Conservation (phyloP, 768 basidiomycete genomes). For the Lactarius sanguifluus region DNA sequence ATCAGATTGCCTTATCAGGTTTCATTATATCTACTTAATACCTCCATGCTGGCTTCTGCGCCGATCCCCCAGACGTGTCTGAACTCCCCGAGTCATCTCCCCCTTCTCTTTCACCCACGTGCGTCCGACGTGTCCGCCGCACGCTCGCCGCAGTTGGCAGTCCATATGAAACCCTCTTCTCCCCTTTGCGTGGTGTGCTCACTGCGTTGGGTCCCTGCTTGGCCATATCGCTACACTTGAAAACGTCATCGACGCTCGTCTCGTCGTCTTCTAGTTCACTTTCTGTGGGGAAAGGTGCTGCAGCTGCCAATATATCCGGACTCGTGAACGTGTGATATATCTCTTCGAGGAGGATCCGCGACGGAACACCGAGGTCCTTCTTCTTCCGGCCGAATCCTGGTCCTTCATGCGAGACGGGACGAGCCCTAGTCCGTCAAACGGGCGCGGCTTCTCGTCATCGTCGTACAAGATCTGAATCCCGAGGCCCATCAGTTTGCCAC, state of each 20-base stretch:
- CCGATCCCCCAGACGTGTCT: conserved; percentile 21
- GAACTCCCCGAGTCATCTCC: conserved; percentile 23
- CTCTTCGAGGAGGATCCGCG: conserved; percentile 30
- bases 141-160: conserved; percentile 23
- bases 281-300: conserved; percentile 19
- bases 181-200: conserved; percentile 21
- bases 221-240: conserved; percentile 9
- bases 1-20: conserved; percentile 13
- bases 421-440: conserved; percentile 28
- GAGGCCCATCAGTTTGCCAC: conserved; percentile 24
- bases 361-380: conserved; percentile 26
- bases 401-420: conserved; percentile 23
- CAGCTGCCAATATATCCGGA: conserved; percentile 16
- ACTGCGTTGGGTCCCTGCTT: conserved; percentile 18
- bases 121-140: conserved; percentile 13
- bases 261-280: conserved; percentile 11
- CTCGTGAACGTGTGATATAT: conserved; percentile 28
- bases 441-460: conserved; percentile 15
- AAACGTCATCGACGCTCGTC: conserved; percentile 20
- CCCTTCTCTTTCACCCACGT: conserved; percentile 3
- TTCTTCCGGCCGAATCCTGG: conserved; percentile 17
- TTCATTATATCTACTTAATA: conserved; percentile 13
- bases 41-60: conserved; percentile 26
- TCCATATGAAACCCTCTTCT: conserved; percentile 19
- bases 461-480: conserved; percentile 26